A percentile compares a stretch with the other conserved stretches of the same genome.
These are phyloP conservation scores for Solanum acaule DNA, from an alignment of 257 asterid genomes.

Conservation along the genomic window DNA sequence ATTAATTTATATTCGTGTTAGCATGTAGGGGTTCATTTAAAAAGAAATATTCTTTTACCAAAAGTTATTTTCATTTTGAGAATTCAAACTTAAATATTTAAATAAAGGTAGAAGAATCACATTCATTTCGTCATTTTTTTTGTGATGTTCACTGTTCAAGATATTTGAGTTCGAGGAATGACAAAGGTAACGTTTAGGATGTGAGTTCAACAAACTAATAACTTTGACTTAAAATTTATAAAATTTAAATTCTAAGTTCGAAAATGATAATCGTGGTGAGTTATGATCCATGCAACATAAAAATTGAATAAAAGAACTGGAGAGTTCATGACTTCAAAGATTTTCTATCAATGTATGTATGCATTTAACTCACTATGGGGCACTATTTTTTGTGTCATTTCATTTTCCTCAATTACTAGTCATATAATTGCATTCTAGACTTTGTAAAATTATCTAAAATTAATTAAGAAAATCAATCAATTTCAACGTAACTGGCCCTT, in stretches of 20 bases:
- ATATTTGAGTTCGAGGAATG: neutral
- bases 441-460: neutral
- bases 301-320: neutral
- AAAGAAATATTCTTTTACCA: no score
- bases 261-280: no score
- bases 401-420: neutral
- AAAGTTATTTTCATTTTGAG: no score
- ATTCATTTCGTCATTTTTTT: neutral
- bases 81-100: neutral
- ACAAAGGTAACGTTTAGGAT: no score
- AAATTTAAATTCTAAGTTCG: neutral
- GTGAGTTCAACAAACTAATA: no score
- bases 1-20: neutral
- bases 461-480: neutral
- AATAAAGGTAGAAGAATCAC: neutral
- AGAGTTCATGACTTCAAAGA: neutral
- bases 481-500: neutral
- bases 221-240: neutral
- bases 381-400: neutral
- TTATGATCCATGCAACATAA: neutral
- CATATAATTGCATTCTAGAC: neutral
- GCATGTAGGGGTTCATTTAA: neutral
- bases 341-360: neutral
- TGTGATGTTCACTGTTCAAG: accelerated
- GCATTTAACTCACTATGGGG: neutral